Evolutionary conservation across 345 rosid genomes (phyloP).

Genomic region (Clausena lansium): DNA sequence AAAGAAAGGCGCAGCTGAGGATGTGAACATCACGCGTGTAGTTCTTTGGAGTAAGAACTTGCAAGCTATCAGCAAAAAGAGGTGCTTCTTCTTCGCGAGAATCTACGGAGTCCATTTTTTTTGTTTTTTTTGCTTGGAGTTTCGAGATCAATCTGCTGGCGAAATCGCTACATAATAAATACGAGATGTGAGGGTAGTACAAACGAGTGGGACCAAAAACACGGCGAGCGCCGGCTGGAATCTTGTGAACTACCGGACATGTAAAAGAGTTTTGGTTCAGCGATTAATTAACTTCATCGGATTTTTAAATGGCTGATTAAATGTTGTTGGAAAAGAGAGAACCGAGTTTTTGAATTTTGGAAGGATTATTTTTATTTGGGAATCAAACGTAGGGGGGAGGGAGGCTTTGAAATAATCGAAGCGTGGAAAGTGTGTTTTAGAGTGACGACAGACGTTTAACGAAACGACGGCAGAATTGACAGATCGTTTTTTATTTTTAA

Average conservation of each 20-base stretch:
- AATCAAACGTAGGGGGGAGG: neutral
- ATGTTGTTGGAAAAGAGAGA: neutral
- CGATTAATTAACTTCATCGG: neutral
- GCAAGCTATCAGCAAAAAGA: conserved; percentile 41
- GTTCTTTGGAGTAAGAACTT: conserved; percentile 28
- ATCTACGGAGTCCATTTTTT: conserved; percentile 38
- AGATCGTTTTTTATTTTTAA: neutral
- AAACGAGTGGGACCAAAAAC: conserved; percentile 36
- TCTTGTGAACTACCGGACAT: conserved; percentile 22
- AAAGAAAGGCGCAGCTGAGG: conserved; percentile 71
- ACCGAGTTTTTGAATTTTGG: conserved; percentile 2
- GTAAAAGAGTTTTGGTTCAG: neutral
- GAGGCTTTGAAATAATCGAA: neutral
- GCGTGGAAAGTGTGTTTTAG: neutral
- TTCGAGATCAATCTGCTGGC: conserved; percentile 2
- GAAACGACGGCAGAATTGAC: neutral
- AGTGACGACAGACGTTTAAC: neutral
- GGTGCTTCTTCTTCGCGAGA: conserved; percentile 60
- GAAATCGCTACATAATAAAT: conserved; percentile 13
- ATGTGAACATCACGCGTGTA: conserved; percentile 72
- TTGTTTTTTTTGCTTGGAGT: neutral
- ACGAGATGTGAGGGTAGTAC: conserved; percentile 15
- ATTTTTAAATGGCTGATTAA: conserved; percentile 18
- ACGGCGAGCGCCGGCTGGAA: conserved; percentile 36
- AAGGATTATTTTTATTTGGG: neutral